Evolutionary conservation across 2,329 filamentous ascomycete genomes (phyloP).

Genomic region (Stromatinia cepivora): DNA sequence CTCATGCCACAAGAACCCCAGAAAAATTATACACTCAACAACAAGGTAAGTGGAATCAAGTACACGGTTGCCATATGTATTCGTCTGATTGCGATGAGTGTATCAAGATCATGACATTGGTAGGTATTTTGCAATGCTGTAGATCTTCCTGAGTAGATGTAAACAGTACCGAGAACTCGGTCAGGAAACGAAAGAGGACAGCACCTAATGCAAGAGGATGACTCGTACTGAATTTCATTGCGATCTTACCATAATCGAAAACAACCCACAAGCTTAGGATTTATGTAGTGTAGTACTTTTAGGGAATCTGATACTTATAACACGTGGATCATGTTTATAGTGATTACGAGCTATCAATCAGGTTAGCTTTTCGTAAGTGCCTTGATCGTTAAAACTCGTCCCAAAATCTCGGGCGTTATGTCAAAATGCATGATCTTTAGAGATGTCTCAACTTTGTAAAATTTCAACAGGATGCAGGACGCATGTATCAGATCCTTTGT

Average conservation of each 20-base stretch:
- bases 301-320: background rate
- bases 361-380: background rate
- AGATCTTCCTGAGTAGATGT: background rate
- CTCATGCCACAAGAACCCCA: no score
- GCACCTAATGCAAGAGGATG: background rate
- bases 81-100: background rate
- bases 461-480: background rate
- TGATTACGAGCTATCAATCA: background rate
- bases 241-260: background rate
- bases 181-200: background rate
- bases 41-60: no score
- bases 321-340: background rate
- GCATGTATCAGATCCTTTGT: background rate
- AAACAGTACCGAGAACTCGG: background rate
- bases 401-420: background rate
- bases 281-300: background rate
- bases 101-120: background rate
- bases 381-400: background rate
- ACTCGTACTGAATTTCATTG: background rate
- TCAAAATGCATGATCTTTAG: background rate
- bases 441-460: background rate
- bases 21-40: no score
- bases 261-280: background rate
- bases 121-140: background rate
- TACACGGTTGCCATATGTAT: background rate